Evolutionary conservation across 2,329 filamentous ascomycete species (phyloP), one percentile per base, ranked within the genome.

Genomic region (Rhytidhysteron rufulum): DNA sequence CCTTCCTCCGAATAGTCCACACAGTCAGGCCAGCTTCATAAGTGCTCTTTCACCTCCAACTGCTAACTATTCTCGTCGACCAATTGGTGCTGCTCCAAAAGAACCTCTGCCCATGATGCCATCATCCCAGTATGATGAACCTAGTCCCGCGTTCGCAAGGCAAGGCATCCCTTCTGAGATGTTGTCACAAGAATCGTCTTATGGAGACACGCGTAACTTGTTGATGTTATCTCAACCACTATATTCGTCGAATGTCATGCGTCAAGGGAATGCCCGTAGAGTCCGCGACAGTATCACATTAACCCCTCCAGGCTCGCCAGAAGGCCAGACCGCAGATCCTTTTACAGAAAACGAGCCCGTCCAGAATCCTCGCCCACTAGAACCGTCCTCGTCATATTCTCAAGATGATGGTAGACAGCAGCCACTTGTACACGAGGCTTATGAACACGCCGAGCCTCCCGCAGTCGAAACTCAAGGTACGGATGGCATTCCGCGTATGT

Each of bases 121-220:
- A 30, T 40, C 57, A 9, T 59, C 60, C 22, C 43, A 55, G 31
- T 51, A 53, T 29, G 43, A 49, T 9, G 43, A 53, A 17, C 38
- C 43, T 5, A 47, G 35, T 17, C 42, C 34, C n/a, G 49, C 48
- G 0, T 44, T 41, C 22, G 16, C 20, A 10, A 27, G 21, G 22
- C 33, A 17, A 11, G 16, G 13, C 5, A 15, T 18, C 13, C 7
- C 40, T 3, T 60, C 58, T 1, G 52, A 53, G 1, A 42, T 58
- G 27, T 52, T 58, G 29, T 58, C 59, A 0, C 43, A 51, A 7
- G 41, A 22, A 22, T 60, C 60, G 19, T 66, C 63, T 4, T 65
- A 66, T 37, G 63, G 59, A 20, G 59, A 65, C 36, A 66, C 62
- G 15, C 57, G 51, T 2, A 47, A 61, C 13, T 48, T 66, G 4